phyloP scores from a whole-genome alignment of 176 grass and related monocot species.

The Aegilops bicornis region DNA sequence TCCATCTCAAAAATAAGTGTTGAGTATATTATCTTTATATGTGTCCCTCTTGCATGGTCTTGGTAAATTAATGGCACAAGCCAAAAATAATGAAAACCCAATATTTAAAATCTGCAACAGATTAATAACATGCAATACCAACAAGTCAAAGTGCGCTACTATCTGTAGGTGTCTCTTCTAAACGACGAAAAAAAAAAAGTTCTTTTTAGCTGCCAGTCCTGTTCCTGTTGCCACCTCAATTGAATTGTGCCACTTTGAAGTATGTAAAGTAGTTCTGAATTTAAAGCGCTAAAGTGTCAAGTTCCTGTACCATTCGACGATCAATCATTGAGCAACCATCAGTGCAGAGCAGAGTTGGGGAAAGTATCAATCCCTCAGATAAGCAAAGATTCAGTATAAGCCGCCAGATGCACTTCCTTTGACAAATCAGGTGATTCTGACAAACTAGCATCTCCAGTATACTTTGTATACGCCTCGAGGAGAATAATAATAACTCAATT shows the following conservation, averaged over 20 bases:
- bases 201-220: not conserved
- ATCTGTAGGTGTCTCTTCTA: not conserved
- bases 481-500: slow-evolving; percentile 99
- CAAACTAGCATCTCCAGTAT: slow-evolving; percentile 72
- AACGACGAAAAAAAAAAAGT: too few species aligned
- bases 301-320: slow-evolving; percentile 83
- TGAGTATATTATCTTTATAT: not conserved
- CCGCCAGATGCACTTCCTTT: slow-evolving; percentile 87
- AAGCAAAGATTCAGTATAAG: slow-evolving; percentile 84
- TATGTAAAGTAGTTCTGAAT: not conserved
- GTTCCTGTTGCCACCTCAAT: not conserved
- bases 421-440: slow-evolving; percentile 82
- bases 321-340: slow-evolving; percentile 98
- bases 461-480: slow-evolving; percentile 95
- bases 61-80: not conserved
- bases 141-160: not conserved
- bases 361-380: slow-evolving; percentile 97
- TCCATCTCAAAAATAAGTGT: too few species aligned
- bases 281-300: slow-evolving; percentile 26
- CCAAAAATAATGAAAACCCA: not conserved
- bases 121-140: not conserved
- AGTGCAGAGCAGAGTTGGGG: slow-evolving; percentile 87
- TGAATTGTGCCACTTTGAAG: not conserved
- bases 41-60: not conserved
- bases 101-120: not conserved